Evolutionary conservation across 2,329 filamentous ascomycete species (phyloP).

Genomic region (Domatiomyces catenatus): DNA sequence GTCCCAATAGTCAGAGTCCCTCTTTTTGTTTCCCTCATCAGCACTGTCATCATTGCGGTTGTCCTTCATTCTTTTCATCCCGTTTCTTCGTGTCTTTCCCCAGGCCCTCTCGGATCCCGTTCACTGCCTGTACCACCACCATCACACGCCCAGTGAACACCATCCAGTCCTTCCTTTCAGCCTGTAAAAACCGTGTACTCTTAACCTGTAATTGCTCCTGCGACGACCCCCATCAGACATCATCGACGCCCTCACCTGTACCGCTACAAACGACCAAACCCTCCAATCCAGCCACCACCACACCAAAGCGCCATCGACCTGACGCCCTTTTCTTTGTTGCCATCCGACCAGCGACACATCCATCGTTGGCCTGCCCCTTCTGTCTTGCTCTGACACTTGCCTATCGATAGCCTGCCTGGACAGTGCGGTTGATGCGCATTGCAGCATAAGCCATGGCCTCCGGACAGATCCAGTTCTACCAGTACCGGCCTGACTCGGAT

Average conservation of each 20-base stretch:
- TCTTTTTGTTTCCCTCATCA: slow-evolving; percentile 13
- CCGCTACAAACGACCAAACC: background rate
- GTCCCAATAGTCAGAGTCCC: slow-evolving; percentile 10
- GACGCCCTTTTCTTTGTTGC: slow-evolving; percentile 10
- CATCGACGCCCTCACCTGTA: slow-evolving; percentile 1
- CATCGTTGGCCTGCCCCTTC: background rate
- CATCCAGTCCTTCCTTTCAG: slow-evolving; percentile 18
- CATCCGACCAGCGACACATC: slow-evolving; percentile 1
- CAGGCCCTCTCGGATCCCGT: slow-evolving; percentile 18
- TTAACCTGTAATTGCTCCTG: slow-evolving; percentile 4
- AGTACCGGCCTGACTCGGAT: slow-evolving; percentile 66
- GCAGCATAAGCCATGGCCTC: slow-evolving; percentile 12
- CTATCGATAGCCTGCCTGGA: background rate
- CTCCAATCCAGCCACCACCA: background rate
- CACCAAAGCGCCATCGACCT: slow-evolving; percentile 11
- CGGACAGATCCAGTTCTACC: slow-evolving; percentile 55
- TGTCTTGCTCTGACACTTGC: background rate
- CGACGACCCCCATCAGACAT: slow-evolving; percentile 1
- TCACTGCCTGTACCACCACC: slow-evolving; percentile 16
- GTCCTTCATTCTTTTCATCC: slow-evolving; percentile 16
- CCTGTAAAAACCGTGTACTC: slow-evolving; percentile 8
- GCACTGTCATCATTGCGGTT: slow-evolving; percentile 14
- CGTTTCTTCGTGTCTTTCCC: slow-evolving; percentile 15
- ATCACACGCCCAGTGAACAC: slow-evolving; percentile 13
- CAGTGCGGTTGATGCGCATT: background rate